Percentiles rank a stretch among this genome's conserved stretches.
phyloP scores from a whole-genome alignment of 2,329 filamentous ascomycete genomes.

The Aspergillus sergii region DNA sequence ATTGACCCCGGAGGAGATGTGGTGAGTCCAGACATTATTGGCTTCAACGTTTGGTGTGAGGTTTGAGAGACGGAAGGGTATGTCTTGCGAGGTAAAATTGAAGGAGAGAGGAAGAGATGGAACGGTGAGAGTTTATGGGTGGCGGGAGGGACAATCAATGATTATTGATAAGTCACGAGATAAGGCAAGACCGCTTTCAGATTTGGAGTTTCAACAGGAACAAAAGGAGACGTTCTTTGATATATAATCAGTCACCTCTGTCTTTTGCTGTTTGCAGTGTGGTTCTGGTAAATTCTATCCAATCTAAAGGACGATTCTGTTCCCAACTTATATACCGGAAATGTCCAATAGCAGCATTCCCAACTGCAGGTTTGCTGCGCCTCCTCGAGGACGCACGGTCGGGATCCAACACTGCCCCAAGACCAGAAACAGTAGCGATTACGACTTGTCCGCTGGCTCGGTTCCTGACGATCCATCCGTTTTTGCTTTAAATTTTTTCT shows the following conservation, averaged over 20 bases:
- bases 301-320: not conserved
- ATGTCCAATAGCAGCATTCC: not conserved
- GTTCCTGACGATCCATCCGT: conserved; percentile 8
- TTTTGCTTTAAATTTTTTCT: not conserved
- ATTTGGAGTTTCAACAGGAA: not conserved
- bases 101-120: not conserved
- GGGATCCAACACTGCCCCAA: conserved; percentile 1
- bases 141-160: not conserved
- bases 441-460: not conserved
- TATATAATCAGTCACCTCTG: not conserved
- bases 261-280: not conserved
- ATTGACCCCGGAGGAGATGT: conserved; percentile 24
- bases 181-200: not conserved
- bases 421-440: not conserved
- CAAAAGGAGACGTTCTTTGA: not conserved
- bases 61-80: not conserved
- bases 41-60: conserved; percentile 2
- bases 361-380: not conserved
- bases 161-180: not conserved
- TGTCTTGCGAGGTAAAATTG: not conserved
- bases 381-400: not conserved
- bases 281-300: not conserved
- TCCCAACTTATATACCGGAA: not conserved
- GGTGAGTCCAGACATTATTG: conserved; percentile 25
- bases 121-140: not conserved